These are phyloP conservation scores for Logfia minima DNA, from an alignment of 129 eudicot genomes.

Conservation along the genomic window DNA sequence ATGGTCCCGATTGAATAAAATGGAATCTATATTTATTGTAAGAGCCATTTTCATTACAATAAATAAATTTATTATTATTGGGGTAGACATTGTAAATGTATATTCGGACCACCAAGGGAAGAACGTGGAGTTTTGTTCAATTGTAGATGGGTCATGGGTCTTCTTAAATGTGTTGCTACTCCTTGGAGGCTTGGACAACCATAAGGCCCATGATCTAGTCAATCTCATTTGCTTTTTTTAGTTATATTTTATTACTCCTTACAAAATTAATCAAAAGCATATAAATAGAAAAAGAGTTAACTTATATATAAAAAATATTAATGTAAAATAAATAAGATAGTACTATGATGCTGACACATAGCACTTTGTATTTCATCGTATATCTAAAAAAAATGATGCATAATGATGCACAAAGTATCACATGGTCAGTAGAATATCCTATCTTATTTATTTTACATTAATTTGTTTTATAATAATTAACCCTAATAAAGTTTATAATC, in stretches of 20 bases:
- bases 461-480: too few relatives aligned
- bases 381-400: too few relatives aligned
- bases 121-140: conserved; percentile 29
- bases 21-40: conserved; percentile 15
- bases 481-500: too few relatives aligned
- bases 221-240: not conserved
- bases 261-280: too few relatives aligned
- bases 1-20: conserved; percentile 2
- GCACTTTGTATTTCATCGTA: too few relatives aligned
- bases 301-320: too few relatives aligned
- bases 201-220: conserved; percentile 17
- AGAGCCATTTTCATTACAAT: conserved; percentile 22
- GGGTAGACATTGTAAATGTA: conserved; percentile 20
- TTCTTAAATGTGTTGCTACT: conserved; percentile 29
- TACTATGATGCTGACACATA: too few relatives aligned
- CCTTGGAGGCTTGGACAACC: conserved; percentile 29
- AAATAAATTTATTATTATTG: not conserved
- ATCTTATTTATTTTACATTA: too few relatives aligned
- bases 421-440: too few relatives aligned
- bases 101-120: conserved; percentile 31
- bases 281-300: too few relatives aligned
- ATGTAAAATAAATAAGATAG: too few relatives aligned
- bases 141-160: conserved; percentile 24
- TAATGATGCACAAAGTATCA: too few relatives aligned
- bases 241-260: not conserved